Evolutionary conservation across 768 basidiomycete genomes (phyloP).

Genomic region (Leccinellum luteum): DNA sequence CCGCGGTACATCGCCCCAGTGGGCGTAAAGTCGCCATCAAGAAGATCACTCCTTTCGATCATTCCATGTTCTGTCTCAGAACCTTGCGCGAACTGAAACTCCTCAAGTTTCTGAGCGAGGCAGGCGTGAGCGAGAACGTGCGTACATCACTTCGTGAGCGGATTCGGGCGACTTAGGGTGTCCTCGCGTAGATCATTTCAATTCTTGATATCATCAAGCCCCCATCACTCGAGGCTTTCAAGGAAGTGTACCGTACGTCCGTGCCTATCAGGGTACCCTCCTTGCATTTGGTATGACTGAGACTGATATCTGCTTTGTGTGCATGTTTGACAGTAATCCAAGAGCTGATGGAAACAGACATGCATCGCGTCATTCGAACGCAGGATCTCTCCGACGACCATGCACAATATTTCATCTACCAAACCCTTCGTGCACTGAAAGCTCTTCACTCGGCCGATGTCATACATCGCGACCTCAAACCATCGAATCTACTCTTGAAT

Average conservation of each 20-base stretch:
- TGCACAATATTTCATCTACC: conserved; percentile 90
- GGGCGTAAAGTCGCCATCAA: conserved; percentile 95
- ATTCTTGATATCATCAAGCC: conserved; percentile 90
- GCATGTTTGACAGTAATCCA: conserved; percentile 60
- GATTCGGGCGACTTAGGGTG: not conserved
- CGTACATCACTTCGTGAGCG: conserved; percentile 1
- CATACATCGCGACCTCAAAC: conserved; percentile 95
- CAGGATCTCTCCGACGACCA: conserved; percentile 96
- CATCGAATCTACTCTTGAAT: conserved; percentile 95
- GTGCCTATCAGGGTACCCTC: not conserved
- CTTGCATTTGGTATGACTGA: not conserved
- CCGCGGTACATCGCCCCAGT: conserved; percentile 83
- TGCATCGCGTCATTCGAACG: conserved; percentile 95
- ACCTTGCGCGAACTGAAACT: conserved; percentile 88
- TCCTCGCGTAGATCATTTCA: conserved; percentile 66
- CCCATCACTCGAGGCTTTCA: conserved; percentile 74
- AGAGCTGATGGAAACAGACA: conserved; percentile 94
- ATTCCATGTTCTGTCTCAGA: conserved; percentile 90
- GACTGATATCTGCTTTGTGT: conserved; percentile 1
- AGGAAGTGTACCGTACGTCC: conserved; percentile 74
- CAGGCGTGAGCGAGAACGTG: conserved; percentile 88
- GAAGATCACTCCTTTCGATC: conserved; percentile 93
- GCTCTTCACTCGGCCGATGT: conserved; percentile 96
- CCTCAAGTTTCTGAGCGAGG: conserved; percentile 80
- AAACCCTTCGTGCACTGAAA: conserved; percentile 93